phyloP scores from a whole-genome alignment of 768 basidiomycete genomes.

The Exidia glandulosa region DNA sequence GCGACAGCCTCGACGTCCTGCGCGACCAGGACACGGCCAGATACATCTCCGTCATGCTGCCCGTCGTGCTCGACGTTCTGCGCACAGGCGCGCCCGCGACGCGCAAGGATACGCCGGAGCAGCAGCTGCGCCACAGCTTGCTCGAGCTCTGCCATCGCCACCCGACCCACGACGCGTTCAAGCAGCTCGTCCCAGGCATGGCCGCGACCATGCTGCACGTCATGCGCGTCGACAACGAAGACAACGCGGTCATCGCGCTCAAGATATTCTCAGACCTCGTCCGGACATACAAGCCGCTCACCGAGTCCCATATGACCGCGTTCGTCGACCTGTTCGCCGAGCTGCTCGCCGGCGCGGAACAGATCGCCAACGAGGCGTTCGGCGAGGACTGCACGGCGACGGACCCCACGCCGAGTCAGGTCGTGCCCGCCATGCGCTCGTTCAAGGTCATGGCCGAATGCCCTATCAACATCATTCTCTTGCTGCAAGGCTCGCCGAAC shows the following conservation, averaged over 20 bases:
- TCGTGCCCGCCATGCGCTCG: slow-evolving; percentile 67
- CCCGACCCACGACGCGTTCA: slow-evolving; percentile 68
- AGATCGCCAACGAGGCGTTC: slow-evolving; percentile 64
- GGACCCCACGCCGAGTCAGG: slow-evolving; percentile 39
- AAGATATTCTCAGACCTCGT: slow-evolving; percentile 87
- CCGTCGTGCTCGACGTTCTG: slow-evolving; percentile 60
- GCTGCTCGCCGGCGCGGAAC: slow-evolving; percentile 61
- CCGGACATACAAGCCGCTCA: slow-evolving; percentile 60
- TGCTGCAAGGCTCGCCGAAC: slow-evolving; percentile 73
- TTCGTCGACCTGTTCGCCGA: slow-evolving; percentile 76
- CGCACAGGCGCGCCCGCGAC: slow-evolving; percentile 56
- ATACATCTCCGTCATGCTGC: slow-evolving; percentile 61
- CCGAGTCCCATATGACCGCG: slow-evolving; percentile 63
- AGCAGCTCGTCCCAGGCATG: slow-evolving; percentile 52
- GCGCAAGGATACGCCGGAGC: slow-evolving; percentile 56
- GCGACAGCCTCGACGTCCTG: slow-evolving; percentile 71
- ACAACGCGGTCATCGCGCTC: slow-evolving; percentile 82
- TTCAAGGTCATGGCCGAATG: slow-evolving; percentile 94
- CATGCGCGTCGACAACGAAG: slow-evolving; percentile 87
- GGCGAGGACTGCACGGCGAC: slow-evolving; percentile 28
- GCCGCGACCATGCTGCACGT: slow-evolving; percentile 75
- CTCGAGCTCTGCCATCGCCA: slow-evolving; percentile 86
- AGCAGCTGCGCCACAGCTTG: slow-evolving; percentile 75
- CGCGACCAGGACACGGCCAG: slow-evolving; percentile 63
- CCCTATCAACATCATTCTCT: slow-evolving; percentile 82